phyloP scores from a whole-genome alignment of 148 eudicot genomes.

The Persicaria maculosa region DNA sequence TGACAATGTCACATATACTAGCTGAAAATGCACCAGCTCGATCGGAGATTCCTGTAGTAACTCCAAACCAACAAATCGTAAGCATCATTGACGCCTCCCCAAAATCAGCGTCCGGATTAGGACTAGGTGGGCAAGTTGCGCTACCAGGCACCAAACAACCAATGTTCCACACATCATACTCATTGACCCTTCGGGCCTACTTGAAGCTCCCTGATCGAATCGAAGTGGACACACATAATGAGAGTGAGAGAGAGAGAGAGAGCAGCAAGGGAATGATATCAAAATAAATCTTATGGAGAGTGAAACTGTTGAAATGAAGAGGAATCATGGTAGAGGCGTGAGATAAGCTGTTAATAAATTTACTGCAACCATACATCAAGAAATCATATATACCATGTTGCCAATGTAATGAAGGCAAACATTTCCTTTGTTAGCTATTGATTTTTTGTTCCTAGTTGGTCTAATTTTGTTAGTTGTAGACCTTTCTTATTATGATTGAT shows the following conservation, averaged over 20 bases:
- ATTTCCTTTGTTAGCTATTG: not conserved
- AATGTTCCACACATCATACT: conserved; percentile 45
- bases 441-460: not conserved
- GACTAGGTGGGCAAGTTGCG: conserved; percentile 58
- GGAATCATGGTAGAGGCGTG: conserved; percentile 25
- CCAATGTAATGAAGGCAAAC: not conserved
- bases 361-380: not conserved
- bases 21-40: no score
- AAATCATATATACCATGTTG: not conserved
- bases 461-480: not conserved
- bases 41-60: no score
- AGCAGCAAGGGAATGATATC: conserved; percentile 13
- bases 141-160: conserved; percentile 39
- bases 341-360: conserved; percentile 10
- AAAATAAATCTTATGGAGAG: conserved; percentile 11
- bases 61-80: conserved; percentile 16
- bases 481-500: not conserved
- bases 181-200: conserved; percentile 48
- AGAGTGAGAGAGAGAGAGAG: conserved; percentile 3
- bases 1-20: no score
- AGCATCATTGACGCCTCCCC: conserved; percentile 78
- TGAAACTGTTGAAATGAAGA: conserved; percentile 14
- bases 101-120: conserved; percentile 59
- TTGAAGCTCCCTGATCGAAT: conserved; percentile 33
- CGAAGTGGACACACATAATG: conserved; percentile 34